Base-by-base conservation (phyloP, 2,329 filamentous ascomycete genomes). In the Volutella citrinella region DNA sequence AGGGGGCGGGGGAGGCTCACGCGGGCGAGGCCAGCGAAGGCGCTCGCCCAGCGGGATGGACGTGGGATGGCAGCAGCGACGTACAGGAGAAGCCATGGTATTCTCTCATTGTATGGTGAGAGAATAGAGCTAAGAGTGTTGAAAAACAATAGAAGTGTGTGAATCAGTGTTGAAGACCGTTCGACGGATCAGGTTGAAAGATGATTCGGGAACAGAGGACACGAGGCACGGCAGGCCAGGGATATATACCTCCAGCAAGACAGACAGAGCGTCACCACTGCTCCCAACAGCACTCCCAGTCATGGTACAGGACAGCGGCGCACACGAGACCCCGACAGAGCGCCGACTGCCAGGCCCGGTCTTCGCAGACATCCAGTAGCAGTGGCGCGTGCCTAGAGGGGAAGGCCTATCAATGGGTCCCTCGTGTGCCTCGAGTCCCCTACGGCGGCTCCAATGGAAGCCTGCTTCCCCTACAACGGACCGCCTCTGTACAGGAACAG, bases 71-170 rank as follows among this genome's bases (percentile, higher is more conserved):
- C 31, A 29, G 20, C 8, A 13, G 19, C 12, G 14, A 30, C 40
- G 18, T 51, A 65, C 78, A 81, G 69, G 77, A 82, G 65, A 82
- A 81, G 69, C 77, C 78, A 82, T 82, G 78, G 56, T 82, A 82
- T 66, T 81, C 77, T 80, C 78, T 76, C 78, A 82, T 82, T 68
- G 54, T 64, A 48, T 47, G 43, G 55, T 19, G 55, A 55, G 48
- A 51, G 56, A 55, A 49, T 40, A 38, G n/a, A n/a, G n/a, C n/a
- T n/a, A n/a, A n/a, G n/a, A 29, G 37, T 36, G 41, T 48, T 52
- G 46, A 52, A 47, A 39, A 29, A 37, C n/a, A n/a, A 33, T 34
- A 22, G 26, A 40, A 42, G 36, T 49, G 35, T 19, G 41, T 38
- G 30, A 51, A 52, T 52, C 47, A 51, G 51, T 55, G 58, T 59